phyloP scores from a whole-genome alignment of 345 rosid genomes.

The Balakata baccata region DNA sequence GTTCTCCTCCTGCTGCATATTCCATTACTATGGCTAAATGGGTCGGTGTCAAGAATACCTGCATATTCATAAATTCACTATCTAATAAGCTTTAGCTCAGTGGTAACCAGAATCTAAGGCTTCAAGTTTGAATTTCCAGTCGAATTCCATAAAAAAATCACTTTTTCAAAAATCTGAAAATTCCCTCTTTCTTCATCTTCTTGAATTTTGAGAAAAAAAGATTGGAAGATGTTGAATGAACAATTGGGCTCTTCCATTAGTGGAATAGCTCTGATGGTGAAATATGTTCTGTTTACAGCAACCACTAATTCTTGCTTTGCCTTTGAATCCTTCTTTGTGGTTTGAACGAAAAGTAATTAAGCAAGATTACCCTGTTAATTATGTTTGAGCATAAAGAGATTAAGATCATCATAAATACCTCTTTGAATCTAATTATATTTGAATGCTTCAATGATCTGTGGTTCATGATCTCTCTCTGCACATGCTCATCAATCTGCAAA shows the following conservation, averaged over 20 bases:
- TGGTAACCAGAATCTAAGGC: too few relatives aligned
- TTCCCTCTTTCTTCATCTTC: too few relatives aligned
- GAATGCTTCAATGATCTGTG: constrained; percentile 29
- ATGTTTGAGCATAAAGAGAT: not conserved
- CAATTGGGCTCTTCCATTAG: not conserved
- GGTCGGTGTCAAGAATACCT: constrained; percentile 23
- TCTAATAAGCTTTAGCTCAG: too few relatives aligned
- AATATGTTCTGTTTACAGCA: too few relatives aligned
- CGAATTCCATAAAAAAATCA: constrained; percentile 6
- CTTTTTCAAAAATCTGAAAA: not conserved
- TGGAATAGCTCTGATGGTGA: too few relatives aligned
- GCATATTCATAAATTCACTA: too few relatives aligned
- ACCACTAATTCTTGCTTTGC: too few relatives aligned
- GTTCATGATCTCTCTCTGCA: constrained; percentile 30
- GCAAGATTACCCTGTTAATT: not conserved
- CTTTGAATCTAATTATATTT: constrained; percentile 27
- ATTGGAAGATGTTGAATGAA: not conserved
- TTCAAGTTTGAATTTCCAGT: too few relatives aligned
- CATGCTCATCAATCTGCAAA: constrained; percentile 28
- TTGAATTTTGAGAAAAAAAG: not conserved
- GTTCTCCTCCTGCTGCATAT: constrained; percentile 28
- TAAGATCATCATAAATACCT: constrained; percentile 1
- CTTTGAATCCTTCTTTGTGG: too few relatives aligned
- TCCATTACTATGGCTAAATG: constrained; percentile 33
- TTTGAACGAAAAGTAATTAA: not conserved